Base-by-base conservation (phyloP, 2,329 filamentous ascomycete genomes). In the Colletotrichum higginsianum region DNA sequence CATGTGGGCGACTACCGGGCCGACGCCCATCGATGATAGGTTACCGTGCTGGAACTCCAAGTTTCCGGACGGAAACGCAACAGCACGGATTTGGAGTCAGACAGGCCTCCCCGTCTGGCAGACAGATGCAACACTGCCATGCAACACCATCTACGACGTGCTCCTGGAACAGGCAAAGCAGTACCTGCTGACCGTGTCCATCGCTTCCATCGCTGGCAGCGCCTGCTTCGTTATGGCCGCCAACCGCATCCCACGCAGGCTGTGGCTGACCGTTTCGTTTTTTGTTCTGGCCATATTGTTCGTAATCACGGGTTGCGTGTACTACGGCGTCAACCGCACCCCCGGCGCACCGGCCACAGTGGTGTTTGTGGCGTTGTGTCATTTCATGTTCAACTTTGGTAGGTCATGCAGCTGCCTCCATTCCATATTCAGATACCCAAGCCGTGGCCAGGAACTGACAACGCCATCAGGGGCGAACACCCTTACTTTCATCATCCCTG, bases 401-500 rank as follows among this genome's bases (percentile, higher is more conserved):
- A 75, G 61, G 81, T 68, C 53, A 57, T 15, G 12, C 26, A 52
- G 23, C 15, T 15, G 16, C 46, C n/a, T n/a, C 35, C 35, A 38
- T 38, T 38, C 35, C 35, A 38, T 18, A n/a, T 30, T 23, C 15
- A 53, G 8, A 4, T 40, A 38, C 13, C 9, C 46, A 38, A 44
- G 26, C 13, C 44, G 18, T 49, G 47, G n/a, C 35, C 50, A 23
- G 15, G 8, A 44, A 49, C 75, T 77, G 47, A 76, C 61, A 15
- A 12, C 21, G 35, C 15, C 60, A 15, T 4, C 61, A 86, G 86
- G 89, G 13, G 88, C 89, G 52, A 91, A 91, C 75, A 89, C 87
- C 0, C 85, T 91, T 13, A 91, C 89, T 0, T 91, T 92, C 75
- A 87, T 91, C 65, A 86, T 92, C 18, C 89, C 90, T 1, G 89